These are phyloP conservation scores for Lentinus polychrous DNA, from an alignment of 1,284 basidiomycete species.

Conservation along the genomic window DNA sequence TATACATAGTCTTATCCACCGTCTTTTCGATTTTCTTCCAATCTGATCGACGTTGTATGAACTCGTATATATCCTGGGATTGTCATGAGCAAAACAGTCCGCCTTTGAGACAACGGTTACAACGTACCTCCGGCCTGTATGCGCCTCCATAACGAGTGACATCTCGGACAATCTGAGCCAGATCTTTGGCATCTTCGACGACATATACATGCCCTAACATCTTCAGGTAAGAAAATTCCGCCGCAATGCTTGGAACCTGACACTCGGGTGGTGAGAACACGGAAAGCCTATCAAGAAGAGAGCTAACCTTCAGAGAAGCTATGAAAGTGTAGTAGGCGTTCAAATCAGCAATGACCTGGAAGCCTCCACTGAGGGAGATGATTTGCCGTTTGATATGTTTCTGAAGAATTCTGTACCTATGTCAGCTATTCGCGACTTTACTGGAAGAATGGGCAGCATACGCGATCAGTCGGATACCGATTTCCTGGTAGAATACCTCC, in stretches of 20 bases:
- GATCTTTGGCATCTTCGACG: slow-evolving; percentile 86
- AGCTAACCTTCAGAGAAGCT: slow-evolving; percentile 62
- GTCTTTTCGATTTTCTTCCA: slow-evolving; percentile 97
- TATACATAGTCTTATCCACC: slow-evolving; percentile 95
- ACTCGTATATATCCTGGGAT: slow-evolving; percentile 82
- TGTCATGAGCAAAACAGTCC: slow-evolving; percentile 7
- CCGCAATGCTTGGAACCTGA: slow-evolving; percentile 59
- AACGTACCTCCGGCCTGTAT: slow-evolving; percentile 79
- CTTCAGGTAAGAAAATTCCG: slow-evolving; percentile 90
- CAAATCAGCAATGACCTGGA: slow-evolving; percentile 93
- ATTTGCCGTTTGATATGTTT: slow-evolving; percentile 97
- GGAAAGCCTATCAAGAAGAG: background rate
- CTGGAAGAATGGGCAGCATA: too few species aligned
- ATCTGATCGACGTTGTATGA: slow-evolving; percentile 86
- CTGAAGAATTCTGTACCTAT: slow-evolving; percentile 69
- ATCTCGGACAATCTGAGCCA: slow-evolving; percentile 92
- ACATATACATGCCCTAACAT: slow-evolving; percentile 97
- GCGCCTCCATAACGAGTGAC: slow-evolving; percentile 91
- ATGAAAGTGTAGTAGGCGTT: slow-evolving; percentile 92
- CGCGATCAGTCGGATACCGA: slow-evolving; percentile 89
- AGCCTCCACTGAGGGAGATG: slow-evolving; percentile 89
- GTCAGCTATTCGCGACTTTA: too few species aligned
- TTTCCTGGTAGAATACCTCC: slow-evolving; percentile 97
- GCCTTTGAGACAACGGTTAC: slow-evolving; percentile 1
- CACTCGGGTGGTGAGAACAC: background rate